Percentiles rank a stretch among this genome's conserved stretches.
Conservation (phyloP, 108 stramenopile species). For the Nitzschia sp. region DNA sequence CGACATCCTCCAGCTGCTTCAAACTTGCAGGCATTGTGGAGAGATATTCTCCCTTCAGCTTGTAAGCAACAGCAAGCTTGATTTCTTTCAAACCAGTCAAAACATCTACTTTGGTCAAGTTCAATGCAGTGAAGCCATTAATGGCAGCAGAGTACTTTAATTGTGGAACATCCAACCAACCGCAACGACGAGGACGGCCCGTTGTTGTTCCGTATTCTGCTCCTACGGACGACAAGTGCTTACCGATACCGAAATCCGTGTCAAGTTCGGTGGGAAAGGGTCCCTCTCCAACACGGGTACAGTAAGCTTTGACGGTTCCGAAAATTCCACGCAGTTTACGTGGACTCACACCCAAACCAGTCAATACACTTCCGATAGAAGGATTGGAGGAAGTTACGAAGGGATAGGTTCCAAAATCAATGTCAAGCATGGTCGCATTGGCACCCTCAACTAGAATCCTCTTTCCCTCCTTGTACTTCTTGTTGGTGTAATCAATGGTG, state of each 20-base stretch:
- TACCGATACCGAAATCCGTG: conserved; percentile 66
- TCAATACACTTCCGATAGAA: conserved; percentile 93
- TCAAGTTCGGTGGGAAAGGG: conserved; percentile 98
- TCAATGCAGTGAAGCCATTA: conserved; percentile 96
- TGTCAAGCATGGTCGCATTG: conserved; percentile 99
- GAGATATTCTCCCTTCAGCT: conserved; percentile 84
- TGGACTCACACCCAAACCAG: conserved; percentile 97
- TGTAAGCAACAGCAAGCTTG: conserved; percentile 86
- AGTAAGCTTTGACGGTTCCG: conserved; percentile 99
- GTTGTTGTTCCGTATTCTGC: conserved; percentile 98
- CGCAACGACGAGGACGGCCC: conserved; percentile 91
- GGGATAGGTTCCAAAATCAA: conserved; percentile 99
- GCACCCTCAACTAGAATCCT: conserved; percentile 98
- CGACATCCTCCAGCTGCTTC: conserved; percentile 76
- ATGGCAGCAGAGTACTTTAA: conserved; percentile 92
- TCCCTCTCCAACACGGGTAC: conserved; percentile 99
- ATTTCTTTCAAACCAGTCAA: conserved; percentile 89
- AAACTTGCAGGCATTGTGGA: conserved; percentile 92
- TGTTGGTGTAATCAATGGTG: conserved; percentile 90
- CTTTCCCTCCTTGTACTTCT: conserved; percentile 84
- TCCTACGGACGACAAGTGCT: conserved; percentile 86
- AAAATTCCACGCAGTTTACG: conserved; percentile 90
- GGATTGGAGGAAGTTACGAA: conserved; percentile 98
- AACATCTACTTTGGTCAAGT: conserved; percentile 98
- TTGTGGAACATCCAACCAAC: conserved; percentile 98